Percentiles rank a stretch among this genome's conserved stretches.
These are phyloP conservation scores for Botrytis tulipae DNA, from an alignment of 2,329 filamentous ascomycete species.

Conservation along the genomic window DNA sequence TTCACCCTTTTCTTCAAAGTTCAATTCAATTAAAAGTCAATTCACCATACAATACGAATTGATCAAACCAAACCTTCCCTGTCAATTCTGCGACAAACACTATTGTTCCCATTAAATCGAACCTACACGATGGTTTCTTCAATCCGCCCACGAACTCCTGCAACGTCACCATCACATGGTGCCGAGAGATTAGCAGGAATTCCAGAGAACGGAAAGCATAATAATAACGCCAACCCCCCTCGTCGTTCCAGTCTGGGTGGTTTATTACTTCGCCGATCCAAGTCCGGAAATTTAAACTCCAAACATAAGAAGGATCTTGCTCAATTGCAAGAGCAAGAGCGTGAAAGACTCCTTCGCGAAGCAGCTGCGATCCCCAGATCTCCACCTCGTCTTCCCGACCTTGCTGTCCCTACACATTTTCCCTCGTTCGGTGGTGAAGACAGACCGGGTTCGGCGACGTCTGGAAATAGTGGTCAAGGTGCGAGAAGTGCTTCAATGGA, in stretches of 20 bases:
- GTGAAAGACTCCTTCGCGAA: conserved; percentile 54
- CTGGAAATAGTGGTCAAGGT: conserved; percentile 46
- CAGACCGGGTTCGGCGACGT: conserved; percentile 60
- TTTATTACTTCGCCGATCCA: conserved; percentile 64
- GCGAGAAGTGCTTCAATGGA: conserved; percentile 51
- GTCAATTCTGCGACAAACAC: conserved; percentile 28
- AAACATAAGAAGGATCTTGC: conserved; percentile 59
- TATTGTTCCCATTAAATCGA: conserved; percentile 24
- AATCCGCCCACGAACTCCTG: conserved; percentile 41
- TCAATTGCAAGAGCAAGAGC: conserved; percentile 48
- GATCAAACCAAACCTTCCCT: conserved; percentile 26
- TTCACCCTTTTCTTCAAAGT: conserved; percentile 9
- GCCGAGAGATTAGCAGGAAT: conserved; percentile 40
- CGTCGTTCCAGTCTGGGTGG: conserved; percentile 53
- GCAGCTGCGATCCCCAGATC: conserved; percentile 54
- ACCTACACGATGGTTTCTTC: conserved; percentile 35
- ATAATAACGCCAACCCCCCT: conserved; percentile 28
- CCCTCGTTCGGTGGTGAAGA: conserved; percentile 56
- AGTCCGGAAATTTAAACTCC: conserved; percentile 63
- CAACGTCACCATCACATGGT: conserved; percentile 34
- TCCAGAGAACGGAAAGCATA: conserved; percentile 37
- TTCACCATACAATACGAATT: background rate
- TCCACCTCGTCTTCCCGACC: conserved; percentile 56
- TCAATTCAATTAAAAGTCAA: conserved; percentile 8
- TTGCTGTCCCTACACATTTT: conserved; percentile 35